A percentile compares a stretch with the other conserved stretches of the same genome.
phyloP scores from a whole-genome alignment of 1,284 basidiomycete genomes.

The Rhodotorula glutinis region DNA sequence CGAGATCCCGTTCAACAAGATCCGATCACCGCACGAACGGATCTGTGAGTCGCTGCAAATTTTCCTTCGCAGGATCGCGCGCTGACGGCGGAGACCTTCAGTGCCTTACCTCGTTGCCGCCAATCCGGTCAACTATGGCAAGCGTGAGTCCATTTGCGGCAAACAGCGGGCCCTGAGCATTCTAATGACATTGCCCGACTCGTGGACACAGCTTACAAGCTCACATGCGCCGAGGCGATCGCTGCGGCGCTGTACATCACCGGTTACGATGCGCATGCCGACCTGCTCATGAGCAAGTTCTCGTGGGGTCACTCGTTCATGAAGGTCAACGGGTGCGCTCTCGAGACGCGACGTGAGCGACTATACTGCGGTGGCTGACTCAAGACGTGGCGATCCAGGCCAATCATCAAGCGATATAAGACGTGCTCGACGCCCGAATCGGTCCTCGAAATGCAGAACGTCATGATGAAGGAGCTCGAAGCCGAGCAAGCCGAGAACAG shows the following conservation, averaged over 20 bases:
- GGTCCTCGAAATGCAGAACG: slow-evolving; percentile 64
- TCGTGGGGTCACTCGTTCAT: slow-evolving; percentile 85
- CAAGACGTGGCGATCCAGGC: slow-evolving; percentile 48
- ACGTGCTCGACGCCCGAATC: slow-evolving; percentile 66
- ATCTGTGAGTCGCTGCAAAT: slow-evolving; percentile 66
- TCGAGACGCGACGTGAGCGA: too few species aligned
- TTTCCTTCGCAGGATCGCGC: neutral
- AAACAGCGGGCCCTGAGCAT: neutral
- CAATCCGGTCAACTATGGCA: slow-evolving; percentile 93
- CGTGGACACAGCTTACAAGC: slow-evolving; percentile 40
- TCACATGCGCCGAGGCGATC: slow-evolving; percentile 66
- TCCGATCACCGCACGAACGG: slow-evolving; percentile 86
- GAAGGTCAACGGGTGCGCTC: slow-evolving; percentile 73
- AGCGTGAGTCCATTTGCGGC: slow-evolving; percentile 56
- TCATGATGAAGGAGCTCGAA: slow-evolving; percentile 71
- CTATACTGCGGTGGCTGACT: too few species aligned
- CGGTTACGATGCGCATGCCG: slow-evolving; percentile 74
- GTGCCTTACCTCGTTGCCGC: slow-evolving; percentile 89
- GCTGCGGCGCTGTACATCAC: slow-evolving; percentile 90
- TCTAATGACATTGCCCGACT: neutral
- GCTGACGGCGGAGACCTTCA: slow-evolving; percentile 46
- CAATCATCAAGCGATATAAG: slow-evolving; percentile 67
- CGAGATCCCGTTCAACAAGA: slow-evolving; percentile 91
- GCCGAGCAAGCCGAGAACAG: slow-evolving; percentile 59
- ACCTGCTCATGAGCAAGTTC: slow-evolving; percentile 70